Evolutionary conservation across 805 yeast species (phyloP), one percentile per base, ranked within the genome.

Genomic region (Kodamaea sagamina): DNA sequence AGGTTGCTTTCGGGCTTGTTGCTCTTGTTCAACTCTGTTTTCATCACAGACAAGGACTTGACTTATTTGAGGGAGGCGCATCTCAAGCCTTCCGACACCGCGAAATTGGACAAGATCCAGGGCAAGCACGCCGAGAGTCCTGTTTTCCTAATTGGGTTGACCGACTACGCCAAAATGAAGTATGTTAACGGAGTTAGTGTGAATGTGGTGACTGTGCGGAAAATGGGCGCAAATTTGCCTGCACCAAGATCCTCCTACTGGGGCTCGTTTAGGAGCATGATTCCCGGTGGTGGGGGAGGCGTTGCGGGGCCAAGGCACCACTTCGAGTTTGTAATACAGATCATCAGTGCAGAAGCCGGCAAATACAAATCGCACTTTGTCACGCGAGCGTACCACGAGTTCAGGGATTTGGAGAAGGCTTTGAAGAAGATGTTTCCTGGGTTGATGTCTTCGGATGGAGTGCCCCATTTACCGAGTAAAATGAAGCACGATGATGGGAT

Each of bases 11-110:
- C 83, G 31, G 67, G 86, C 39, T 61, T 89, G 13, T 62, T 86
- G 19, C 67, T 89, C 55, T 71, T 88, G 49, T 86, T 80, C 65
- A 87, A 86, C 52, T 83, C 96, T 0, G 85, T 89, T 26, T 58
- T 90, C 11, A 79, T 82, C 4, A 78, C 90, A 2, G 59, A 65
- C 1, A 71, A 79, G 43, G 92, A 86, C 51, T 54, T 72, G 11
- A 62, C 55, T 8, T 85, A 84, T 50, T 46, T 67, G 38, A 42
- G 49, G 9, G 48, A 49, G 10, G 62, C 55, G 25, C 73, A 68
- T 43, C 49, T 63, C 25, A 65, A 64, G 37, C 61, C 69, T 3
- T 55, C 70, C 8, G 74, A 65, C 47, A 57, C 63, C 8, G 71
- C 68, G 4, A 64, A 65, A 36, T 45, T 69, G 12, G 71, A 68